phyloP scores from a whole-genome alignment of 139 green algal genomes.

The Picochlorum sp. region DNA sequence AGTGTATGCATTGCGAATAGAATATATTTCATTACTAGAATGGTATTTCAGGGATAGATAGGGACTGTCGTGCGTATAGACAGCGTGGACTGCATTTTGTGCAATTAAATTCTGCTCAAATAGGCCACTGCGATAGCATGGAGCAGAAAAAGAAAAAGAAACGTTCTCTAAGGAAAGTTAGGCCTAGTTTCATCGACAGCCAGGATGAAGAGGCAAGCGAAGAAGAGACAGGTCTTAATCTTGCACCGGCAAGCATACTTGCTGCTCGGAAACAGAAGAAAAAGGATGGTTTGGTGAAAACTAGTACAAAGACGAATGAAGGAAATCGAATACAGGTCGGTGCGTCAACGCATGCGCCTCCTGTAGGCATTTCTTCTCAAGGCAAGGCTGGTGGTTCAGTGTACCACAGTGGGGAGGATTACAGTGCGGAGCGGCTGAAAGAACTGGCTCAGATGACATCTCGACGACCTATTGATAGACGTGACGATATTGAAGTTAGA shows the following conservation, averaged over 20 bases:
- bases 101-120: no score
- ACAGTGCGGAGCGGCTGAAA: constrained; percentile 44
- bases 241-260: neutral
- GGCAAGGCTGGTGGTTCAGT: no score
- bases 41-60: no score
- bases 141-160: no score
- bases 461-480: no score
- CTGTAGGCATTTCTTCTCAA: neutral
- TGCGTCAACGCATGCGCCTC: constrained; percentile 1
- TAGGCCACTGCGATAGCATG: no score
- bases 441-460: constrained; percentile 32
- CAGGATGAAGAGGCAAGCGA: neutral
- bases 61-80: no score
- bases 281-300: neutral
- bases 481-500: neutral
- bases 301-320: neutral
- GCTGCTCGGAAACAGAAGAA: neutral
- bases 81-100: no score
- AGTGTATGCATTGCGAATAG: no score
- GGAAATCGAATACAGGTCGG: neutral
- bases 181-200: neutral
- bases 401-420: constrained; percentile 13
- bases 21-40: no score
- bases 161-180: neutral
- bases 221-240: neutral